Conservation (phyloP, 305 asterid genomes). For the Solanum hybrid region DNA sequence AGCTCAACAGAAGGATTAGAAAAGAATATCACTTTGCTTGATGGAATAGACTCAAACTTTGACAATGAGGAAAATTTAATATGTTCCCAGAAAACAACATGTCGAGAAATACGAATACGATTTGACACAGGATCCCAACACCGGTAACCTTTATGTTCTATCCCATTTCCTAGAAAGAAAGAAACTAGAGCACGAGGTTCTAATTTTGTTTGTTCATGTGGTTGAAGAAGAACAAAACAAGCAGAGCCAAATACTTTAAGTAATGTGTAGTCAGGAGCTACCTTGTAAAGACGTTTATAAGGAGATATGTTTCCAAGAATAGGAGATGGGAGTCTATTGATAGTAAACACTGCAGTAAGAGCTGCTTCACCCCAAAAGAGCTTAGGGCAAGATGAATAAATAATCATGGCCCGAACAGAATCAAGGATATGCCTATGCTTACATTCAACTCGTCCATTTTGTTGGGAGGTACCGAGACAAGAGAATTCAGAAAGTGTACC, state of each 20-base stretch:
- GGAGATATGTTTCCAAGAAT: background rate
- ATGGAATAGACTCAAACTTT: background rate
- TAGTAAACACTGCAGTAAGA: background rate
- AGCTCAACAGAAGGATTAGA: background rate
- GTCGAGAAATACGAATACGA: background rate
- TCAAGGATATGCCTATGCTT: background rate
- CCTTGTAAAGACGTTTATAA: background rate
- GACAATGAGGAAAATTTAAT: background rate
- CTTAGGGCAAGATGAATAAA: background rate
- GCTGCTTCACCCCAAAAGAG: background rate
- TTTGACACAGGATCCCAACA: background rate
- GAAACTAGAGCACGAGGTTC: background rate
- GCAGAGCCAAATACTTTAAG: background rate
- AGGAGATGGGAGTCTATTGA: background rate
- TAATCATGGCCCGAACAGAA: background rate
- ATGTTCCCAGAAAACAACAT: slow-evolving; percentile 4
- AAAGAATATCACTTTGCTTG: too few species aligned
- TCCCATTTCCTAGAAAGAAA: background rate
- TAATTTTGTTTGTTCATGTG: background rate
- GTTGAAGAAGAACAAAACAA: background rate
- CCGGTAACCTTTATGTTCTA: background rate
- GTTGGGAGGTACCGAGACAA: background rate
- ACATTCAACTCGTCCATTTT: background rate
- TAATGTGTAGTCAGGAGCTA: background rate
- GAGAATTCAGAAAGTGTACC: background rate